Base-by-base conservation (phyloP, 2,329 filamentous ascomycete genomes). In the Talaromyces marneffei region DNA sequence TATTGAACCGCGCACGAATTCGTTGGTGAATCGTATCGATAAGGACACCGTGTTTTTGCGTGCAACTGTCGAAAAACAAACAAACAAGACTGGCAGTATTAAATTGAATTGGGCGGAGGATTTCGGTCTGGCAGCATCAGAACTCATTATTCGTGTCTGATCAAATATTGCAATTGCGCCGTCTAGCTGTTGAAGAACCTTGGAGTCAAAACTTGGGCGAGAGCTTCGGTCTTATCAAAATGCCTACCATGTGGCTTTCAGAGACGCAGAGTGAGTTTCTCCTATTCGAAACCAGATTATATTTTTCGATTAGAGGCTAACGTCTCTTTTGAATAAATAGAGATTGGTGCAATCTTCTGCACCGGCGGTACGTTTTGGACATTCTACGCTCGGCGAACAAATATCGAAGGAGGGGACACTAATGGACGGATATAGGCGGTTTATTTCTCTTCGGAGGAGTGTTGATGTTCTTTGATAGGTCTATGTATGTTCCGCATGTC, bases 341-440 rank as follows among this genome's bases (percentile, higher is more conserved):
- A 99, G 78, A 89, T 97, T 71, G 94, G 94, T 69, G 92, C 97
- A 65, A 91, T 92, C 74, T 99, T 99, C 82, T 97, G 94, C 84
- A 94, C 91, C 72, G 93, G 92, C 72, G 93, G 92, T 96, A 88
- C 69, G 90, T 88, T 40, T 16, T 23, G 29, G 7, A 31, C 37
- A 9, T 40, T 4, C 12, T 33, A 39, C 12, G 42, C 3, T 10
- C 20, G 16, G 35, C 35, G 27, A 58, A 48, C 16, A 16, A 46
- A 27, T 3, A 50, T 20, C 31, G 7, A 46, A 3, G 27, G 25
- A n/a, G 23, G 12, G 44, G 23, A 50, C 33, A 42, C 44, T 52
- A 18, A 59, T 59, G n/a, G 25, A 52, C 14, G 31, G 18, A 33
- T 18, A 61, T 74, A 96, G 93, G 93, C 76, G 91, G 90, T 67